Evolutionary conservation across 805 yeast genomes (phyloP).

Genomic region (Lachancea thermotolerans): DNA sequence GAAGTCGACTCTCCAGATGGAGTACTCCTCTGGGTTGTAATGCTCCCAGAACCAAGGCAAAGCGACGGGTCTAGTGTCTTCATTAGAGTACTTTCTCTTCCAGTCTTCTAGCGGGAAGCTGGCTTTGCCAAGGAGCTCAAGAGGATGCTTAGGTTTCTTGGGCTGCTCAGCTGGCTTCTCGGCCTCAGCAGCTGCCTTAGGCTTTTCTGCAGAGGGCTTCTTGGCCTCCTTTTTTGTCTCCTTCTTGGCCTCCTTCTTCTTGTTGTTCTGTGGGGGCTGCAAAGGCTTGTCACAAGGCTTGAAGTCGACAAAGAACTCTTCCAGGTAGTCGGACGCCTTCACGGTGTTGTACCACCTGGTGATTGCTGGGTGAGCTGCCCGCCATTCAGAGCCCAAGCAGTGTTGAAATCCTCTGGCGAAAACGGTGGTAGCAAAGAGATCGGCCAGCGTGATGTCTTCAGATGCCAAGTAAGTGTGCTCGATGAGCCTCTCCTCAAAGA

Average conservation of each 20-base stretch:
- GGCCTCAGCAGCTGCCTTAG: slow-evolving; percentile 37
- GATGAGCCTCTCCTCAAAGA: slow-evolving; percentile 52
- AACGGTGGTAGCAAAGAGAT: slow-evolving; percentile 46
- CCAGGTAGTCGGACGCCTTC: slow-evolving; percentile 39
- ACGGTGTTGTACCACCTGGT: slow-evolving; percentile 68
- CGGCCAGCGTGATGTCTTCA: slow-evolving; percentile 61
- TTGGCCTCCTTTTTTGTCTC: slow-evolving; percentile 22
- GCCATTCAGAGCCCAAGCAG: slow-evolving; percentile 62
- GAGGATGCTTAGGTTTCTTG: slow-evolving; percentile 88
- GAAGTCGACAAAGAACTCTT: slow-evolving; percentile 43
- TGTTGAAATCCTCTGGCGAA: slow-evolving; percentile 48
- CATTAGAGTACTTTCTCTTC: slow-evolving; percentile 95
- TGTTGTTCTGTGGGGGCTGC: slow-evolving; percentile 55
- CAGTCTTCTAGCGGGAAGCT: slow-evolving; percentile 76
- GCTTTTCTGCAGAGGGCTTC: slow-evolving; percentile 32
- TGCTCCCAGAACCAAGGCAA: slow-evolving; percentile 98
- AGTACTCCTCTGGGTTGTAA: slow-evolving; percentile 89
- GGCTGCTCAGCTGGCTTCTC: slow-evolving; percentile 36
- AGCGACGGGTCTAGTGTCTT: slow-evolving; percentile 90
- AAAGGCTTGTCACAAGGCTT: slow-evolving; percentile 59
- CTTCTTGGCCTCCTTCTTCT: slow-evolving; percentile 39
- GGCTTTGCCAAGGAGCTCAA: slow-evolving; percentile 72
- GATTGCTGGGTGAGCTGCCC: slow-evolving; percentile 52
- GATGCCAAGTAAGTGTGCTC: slow-evolving; percentile 64
- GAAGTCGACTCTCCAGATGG: slow-evolving; percentile 91